Base-by-base conservation (phyloP, 2,329 filamentous ascomycete species). In the Phyllosticta paracitricarpa region DNA sequence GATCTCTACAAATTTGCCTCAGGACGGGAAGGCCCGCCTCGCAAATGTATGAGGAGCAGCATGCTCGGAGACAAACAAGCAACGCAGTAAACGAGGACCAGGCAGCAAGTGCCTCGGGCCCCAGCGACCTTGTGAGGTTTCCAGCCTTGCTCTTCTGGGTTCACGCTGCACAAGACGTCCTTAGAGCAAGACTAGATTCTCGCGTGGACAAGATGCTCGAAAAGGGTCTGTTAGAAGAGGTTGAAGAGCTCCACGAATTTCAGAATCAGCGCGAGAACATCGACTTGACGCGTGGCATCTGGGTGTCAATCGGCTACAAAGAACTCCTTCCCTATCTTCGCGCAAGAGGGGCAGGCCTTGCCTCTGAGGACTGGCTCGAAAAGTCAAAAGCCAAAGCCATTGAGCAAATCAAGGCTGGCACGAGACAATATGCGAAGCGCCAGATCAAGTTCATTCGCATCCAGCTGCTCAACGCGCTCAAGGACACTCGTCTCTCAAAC, bases 291-390 rank as follows among this genome's bases (percentile, higher is more conserved):
- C 85, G 86, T 59, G 95, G 94, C 0, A 95, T 99, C 53, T 99
- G 93, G 91, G 89, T 96, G 59, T 94, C 92, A 1, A 99, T 99
- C 64, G 94, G 94, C 0, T 97, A 91, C 75, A 97, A 95, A 71
- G 91, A 99, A 70, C 88, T 97, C 70, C 82, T 89, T 62, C 80
- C 84, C 0, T 96, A 91, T 68, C 76, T 92, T 24, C 51, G 63
- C 10, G 73, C 72, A 4, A 64, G 75, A 3, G 3, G 19, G 12
- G 22, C 24, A 17, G 61, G 63, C 2, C 67, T 75, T 65, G 64
- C 72, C 68, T 58, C 60, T 54, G 68, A 61, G 25, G 35, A 63
- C 52, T 77, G 82, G 3, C 73, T 89, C 1, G 78, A 82, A 22
- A 77, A 77, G 19, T 72, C 91, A 14, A 85, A 82, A 65, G 66